Evolutionary conservation across 2,329 filamentous ascomycete species (phyloP).

Genomic region (Stagonosporopsis rhizophila): DNA sequence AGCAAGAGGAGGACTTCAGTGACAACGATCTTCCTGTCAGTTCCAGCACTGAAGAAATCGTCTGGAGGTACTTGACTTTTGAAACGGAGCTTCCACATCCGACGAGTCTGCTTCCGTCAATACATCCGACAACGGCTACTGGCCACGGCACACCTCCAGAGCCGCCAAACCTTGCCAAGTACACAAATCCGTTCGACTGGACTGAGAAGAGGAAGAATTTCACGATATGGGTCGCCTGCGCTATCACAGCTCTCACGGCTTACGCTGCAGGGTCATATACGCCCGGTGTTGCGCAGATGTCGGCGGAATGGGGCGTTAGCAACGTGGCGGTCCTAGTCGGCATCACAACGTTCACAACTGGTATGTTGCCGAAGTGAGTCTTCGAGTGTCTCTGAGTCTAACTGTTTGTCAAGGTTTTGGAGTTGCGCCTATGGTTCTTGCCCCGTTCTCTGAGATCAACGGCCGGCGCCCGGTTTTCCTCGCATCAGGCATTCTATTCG

Average conservation of each 20-base stretch:
- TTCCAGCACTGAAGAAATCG: slow-evolving; percentile 48
- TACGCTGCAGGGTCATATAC: slow-evolving; percentile 84
- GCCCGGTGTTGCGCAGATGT: slow-evolving; percentile 71
- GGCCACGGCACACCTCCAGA: slow-evolving; percentile 57
- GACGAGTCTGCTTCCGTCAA: slow-evolving; percentile 23
- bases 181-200: slow-evolving; percentile 76
- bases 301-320: slow-evolving; percentile 69
- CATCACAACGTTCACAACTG: slow-evolving; percentile 77
- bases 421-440: slow-evolving; percentile 84
- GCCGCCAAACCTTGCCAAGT: slow-evolving; percentile 71
- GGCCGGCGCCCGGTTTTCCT: slow-evolving; percentile 85
- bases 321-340: slow-evolving; percentile 72
- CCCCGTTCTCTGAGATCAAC: slow-evolving; percentile 87
- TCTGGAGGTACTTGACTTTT: slow-evolving; percentile 68
- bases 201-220: slow-evolving; percentile 71
- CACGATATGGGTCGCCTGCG: slow-evolving; percentile 75
- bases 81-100: slow-evolving; percentile 64
- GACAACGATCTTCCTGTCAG: background rate
- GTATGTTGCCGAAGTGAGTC: slow-evolving; percentile 14
- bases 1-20: slow-evolving; percentile 22
- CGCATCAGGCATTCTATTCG: slow-evolving; percentile 73
- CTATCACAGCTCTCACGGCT: slow-evolving; percentile 78
- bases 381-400: background rate
- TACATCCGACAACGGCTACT: slow-evolving; percentile 29
- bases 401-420: slow-evolving; percentile 68